Conservation (phyloP, 1,284 basidiomycete species). For the Golubevia pallescens region DNA sequence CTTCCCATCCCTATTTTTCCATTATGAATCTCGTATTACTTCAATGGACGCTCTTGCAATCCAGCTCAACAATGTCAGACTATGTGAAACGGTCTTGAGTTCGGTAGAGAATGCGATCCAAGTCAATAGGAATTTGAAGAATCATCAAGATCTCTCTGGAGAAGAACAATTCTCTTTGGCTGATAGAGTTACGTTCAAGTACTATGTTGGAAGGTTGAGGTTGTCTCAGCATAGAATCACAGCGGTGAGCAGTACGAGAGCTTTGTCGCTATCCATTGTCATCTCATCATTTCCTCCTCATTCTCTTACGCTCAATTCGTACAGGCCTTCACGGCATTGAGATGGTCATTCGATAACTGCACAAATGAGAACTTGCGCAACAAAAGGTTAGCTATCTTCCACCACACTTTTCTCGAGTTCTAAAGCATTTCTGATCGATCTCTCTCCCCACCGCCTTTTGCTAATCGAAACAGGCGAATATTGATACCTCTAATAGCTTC, state of each 20-base stretch:
- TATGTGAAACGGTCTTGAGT: constrained; percentile 60
- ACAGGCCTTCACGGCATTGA: constrained; percentile 40
- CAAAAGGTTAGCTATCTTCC: constrained; percentile 19
- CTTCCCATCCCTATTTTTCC: too few relatives aligned
- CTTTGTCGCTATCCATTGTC: too few relatives aligned
- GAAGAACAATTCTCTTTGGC: constrained; percentile 42
- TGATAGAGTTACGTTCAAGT: constrained; percentile 56
- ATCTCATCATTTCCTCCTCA: too few relatives aligned
- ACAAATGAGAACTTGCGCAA: constrained; percentile 28
- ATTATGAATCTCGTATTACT: too few relatives aligned
- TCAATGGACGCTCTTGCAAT: too few relatives aligned
- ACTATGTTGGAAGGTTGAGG: constrained; percentile 57
- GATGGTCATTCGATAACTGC: constrained; percentile 61
- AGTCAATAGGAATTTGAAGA: too few relatives aligned
- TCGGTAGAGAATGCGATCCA: constrained; percentile 55
- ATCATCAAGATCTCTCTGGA: constrained; percentile 9
- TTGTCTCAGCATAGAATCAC: constrained; percentile 54
- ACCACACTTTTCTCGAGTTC: background rate
- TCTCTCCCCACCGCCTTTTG: background rate
- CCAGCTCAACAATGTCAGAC: constrained; percentile 45
- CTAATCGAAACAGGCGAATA: constrained; percentile 31
- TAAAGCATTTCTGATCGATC: background rate
- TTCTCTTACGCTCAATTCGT: too few relatives aligned
- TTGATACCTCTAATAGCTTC: constrained; percentile 42
- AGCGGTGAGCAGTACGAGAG: constrained; percentile 15